Conservation (phyloP, 495 filamentous ascomycete species). For the Aspergillus biplanus region DNA sequence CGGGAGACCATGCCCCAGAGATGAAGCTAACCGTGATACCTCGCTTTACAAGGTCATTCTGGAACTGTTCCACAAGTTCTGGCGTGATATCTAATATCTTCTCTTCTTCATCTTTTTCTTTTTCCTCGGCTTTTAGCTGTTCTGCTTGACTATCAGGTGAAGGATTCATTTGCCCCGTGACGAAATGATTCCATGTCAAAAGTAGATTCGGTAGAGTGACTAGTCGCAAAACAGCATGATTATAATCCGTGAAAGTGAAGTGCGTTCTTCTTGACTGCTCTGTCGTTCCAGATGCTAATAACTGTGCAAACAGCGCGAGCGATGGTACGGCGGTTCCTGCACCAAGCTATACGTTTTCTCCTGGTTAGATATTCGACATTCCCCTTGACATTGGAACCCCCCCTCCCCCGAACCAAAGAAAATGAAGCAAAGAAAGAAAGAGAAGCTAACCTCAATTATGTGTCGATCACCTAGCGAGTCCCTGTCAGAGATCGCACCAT, state of each 20-base stretch:
- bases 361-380: background rate
- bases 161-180: conserved; percentile 21
- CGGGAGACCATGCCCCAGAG: conserved; percentile 80
- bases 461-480: conserved; percentile 50
- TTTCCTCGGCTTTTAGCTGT: background rate
- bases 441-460: conserved; percentile 72
- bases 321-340: conserved; percentile 89
- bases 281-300: conserved; percentile 44
- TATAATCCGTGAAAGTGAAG: conserved; percentile 88
- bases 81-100: conserved; percentile 77
- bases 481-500: conserved; percentile 6
- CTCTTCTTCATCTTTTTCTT: conserved; percentile 39
- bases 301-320: conserved; percentile 73
- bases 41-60: conserved; percentile 53
- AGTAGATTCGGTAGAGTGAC: conserved; percentile 90
- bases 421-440: background rate
- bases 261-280: conserved; percentile 43
- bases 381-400: no score
- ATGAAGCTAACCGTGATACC: conserved; percentile 71
- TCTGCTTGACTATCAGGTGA: conserved; percentile 8
- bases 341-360: conserved; percentile 63
- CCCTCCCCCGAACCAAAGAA: no score
- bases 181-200: conserved; percentile 67
- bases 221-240: conserved; percentile 78
- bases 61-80: conserved; percentile 64